phyloP scores from a whole-genome alignment of 768 basidiomycete species.

The Lactarius trivialis region DNA sequence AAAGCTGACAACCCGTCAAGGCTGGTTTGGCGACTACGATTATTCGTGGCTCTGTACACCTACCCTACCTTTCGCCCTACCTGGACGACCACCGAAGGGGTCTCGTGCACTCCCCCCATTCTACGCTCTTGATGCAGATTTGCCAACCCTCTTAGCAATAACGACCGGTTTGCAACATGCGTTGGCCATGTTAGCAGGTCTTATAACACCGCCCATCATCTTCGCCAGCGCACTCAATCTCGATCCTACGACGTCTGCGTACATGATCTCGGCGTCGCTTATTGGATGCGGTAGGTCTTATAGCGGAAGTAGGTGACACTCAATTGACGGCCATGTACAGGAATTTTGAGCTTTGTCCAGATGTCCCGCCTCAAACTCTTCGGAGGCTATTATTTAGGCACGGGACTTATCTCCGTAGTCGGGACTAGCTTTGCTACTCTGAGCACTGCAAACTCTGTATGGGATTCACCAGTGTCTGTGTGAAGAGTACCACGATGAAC shows the following conservation, averaged over 20 bases:
- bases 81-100: constrained; percentile 25
- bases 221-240: constrained; percentile 59
- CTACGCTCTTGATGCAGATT: constrained; percentile 63
- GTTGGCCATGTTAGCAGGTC: constrained; percentile 75
- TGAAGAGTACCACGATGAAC: neutral
- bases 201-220: constrained; percentile 81
- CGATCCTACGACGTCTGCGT: constrained; percentile 52
- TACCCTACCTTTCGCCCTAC: constrained; percentile 47
- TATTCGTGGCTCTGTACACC: constrained; percentile 68
- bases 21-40: constrained; percentile 84
- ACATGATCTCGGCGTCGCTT: constrained; percentile 76
- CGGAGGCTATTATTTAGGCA: constrained; percentile 61
- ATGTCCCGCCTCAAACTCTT: constrained; percentile 65
- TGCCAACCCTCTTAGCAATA: constrained; percentile 69
- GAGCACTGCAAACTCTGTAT: constrained; percentile 61
- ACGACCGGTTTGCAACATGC: constrained; percentile 70
- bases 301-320: neutral
- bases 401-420: constrained; percentile 76
- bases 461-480: constrained; percentile 21
- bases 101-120: constrained; percentile 51
- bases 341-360: constrained; percentile 70
- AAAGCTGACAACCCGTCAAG: constrained; percentile 47
- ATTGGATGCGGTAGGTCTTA: constrained; percentile 63
- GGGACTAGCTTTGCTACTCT: constrained; percentile 78
- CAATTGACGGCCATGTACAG: constrained; percentile 30